Evolutionary conservation across 495 filamentous ascomycete species (phyloP).

Genomic region (Haplographium delicatum): DNA sequence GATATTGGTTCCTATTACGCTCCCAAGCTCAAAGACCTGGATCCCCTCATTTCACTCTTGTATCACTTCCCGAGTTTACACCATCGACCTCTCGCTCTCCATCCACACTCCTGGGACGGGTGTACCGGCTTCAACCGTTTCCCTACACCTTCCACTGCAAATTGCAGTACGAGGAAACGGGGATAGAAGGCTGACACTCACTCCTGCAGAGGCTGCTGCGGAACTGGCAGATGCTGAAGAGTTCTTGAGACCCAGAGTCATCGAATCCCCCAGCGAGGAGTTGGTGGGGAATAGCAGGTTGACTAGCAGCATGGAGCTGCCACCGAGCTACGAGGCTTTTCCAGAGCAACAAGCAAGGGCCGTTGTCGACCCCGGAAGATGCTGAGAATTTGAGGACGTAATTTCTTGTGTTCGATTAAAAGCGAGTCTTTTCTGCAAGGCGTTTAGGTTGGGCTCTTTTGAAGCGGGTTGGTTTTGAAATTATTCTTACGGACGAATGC

Average conservation of each 20-base stretch:
- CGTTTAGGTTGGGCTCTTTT: slow-evolving; percentile 8
- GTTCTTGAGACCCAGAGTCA: slow-evolving; percentile 40
- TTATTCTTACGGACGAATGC: too few species aligned
- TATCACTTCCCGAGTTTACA: slow-evolving; percentile 73
- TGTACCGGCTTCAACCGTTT: slow-evolving; percentile 48
- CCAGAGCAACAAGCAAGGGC: not conserved
- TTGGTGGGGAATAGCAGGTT: slow-evolving; percentile 21
- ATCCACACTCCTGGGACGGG: slow-evolving; percentile 54
- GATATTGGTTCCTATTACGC: slow-evolving; percentile 66
- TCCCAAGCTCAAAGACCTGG: slow-evolving; percentile 62
- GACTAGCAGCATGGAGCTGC: slow-evolving; percentile 1
- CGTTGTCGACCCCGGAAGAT: slow-evolving; percentile 8
- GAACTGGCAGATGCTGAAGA: slow-evolving; percentile 37
- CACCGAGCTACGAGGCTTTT: slow-evolving; percentile 22
- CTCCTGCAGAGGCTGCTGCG: slow-evolving; percentile 13
- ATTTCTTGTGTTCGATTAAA: not conserved
- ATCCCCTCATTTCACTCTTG: slow-evolving; percentile 89
- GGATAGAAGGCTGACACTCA: not conserved
- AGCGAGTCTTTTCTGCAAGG: slow-evolving; percentile 11
- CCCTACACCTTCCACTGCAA: slow-evolving; percentile 73
- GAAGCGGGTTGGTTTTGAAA: too few species aligned
- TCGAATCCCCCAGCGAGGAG: slow-evolving; percentile 29
- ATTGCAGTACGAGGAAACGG: slow-evolving; percentile 43
- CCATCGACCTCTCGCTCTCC: slow-evolving; percentile 61
- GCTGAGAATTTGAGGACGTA: slow-evolving; percentile 7